Evolutionary conservation across 2,329 filamentous ascomycete species (phyloP).

Genomic region (Clonostachys rhizophaga): DNA sequence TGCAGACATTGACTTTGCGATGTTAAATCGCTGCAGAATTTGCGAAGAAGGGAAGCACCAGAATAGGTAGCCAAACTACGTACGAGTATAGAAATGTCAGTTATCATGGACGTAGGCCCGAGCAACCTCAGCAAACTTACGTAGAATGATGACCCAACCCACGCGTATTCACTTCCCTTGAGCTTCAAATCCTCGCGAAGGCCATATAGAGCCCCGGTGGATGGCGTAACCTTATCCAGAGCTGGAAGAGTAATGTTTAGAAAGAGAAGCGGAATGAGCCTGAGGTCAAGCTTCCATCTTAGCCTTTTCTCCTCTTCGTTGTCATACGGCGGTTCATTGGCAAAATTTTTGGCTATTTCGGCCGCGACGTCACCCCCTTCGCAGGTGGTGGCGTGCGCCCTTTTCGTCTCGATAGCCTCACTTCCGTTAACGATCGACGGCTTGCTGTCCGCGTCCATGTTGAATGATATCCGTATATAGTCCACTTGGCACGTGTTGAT

Average conservation of each 20-base stretch:
- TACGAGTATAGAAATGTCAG: too few species aligned
- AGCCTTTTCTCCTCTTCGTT: constrained; percentile 5
- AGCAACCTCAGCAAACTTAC: constrained; percentile 3
- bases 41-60: constrained; percentile 19
- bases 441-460: too few species aligned
- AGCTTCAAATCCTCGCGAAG: constrained; percentile 12
- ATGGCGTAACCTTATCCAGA: constrained; percentile 20
- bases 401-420: too few species aligned
- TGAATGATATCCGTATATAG: too few species aligned
- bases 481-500: too few species aligned
- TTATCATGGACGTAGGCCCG: too few species aligned
- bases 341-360: too few species aligned
- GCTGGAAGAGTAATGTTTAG: constrained; percentile 15
- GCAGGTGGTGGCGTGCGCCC: too few species aligned
- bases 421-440: too few species aligned
- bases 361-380: background rate
- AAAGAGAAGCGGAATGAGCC: constrained; percentile 10
- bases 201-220: constrained; percentile 16
- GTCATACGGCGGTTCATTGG: too few species aligned
- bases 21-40: constrained; percentile 22
- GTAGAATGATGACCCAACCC: constrained; percentile 14
- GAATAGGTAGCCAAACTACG: constrained; percentile 22
- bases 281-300: constrained; percentile 10
- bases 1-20: constrained; percentile 21
- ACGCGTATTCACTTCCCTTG: constrained; percentile 14